phyloP scores from a whole-genome alignment of 2,329 filamentous ascomycete species.

The Pezicula rhizophila region DNA sequence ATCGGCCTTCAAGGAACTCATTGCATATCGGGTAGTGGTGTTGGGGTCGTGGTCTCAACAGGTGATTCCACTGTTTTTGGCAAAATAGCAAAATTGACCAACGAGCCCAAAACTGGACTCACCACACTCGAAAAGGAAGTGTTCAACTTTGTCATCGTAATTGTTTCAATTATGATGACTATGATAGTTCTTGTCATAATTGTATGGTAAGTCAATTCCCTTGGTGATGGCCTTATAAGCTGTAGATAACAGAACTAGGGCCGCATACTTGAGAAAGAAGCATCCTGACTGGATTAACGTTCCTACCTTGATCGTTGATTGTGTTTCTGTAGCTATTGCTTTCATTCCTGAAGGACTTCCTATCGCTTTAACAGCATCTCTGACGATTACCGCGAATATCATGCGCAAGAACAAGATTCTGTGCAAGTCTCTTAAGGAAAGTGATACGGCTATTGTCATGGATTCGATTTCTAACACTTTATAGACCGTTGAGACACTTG shows the following conservation, averaged over 20 bases:
- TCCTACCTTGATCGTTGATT: conserved; percentile 64
- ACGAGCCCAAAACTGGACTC: conserved; percentile 59
- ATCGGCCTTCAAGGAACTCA: conserved; percentile 78
- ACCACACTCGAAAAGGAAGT: conserved; percentile 70
- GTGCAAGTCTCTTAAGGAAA: conserved; percentile 65
- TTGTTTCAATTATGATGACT: conserved; percentile 59
- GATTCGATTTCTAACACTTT: conserved; percentile 71
- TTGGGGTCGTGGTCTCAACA: conserved; percentile 64
- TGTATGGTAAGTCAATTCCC: conserved; percentile 50
- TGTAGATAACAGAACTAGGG: conserved; percentile 25
- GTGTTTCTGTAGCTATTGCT: conserved; percentile 66
- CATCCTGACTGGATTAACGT: conserved; percentile 69
- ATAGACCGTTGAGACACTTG: conserved; percentile 72
- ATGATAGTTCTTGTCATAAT: conserved; percentile 61
- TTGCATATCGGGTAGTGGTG: conserved; percentile 62
- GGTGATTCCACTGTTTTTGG: conserved; percentile 72
- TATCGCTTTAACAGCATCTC: conserved; percentile 61
- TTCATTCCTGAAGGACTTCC: conserved; percentile 73
- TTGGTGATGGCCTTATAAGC: background rate
- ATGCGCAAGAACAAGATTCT: conserved; percentile 74
- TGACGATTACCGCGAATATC: conserved; percentile 71
- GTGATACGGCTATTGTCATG: conserved; percentile 63
- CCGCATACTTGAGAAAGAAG: conserved; percentile 58
- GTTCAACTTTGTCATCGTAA: conserved; percentile 64
- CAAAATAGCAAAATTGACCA: conserved; percentile 67